These are phyloP conservation scores for Zygnema circumcarinatum DNA, from an alignment of 139 green algal genomes.

Conservation along the genomic window DNA sequence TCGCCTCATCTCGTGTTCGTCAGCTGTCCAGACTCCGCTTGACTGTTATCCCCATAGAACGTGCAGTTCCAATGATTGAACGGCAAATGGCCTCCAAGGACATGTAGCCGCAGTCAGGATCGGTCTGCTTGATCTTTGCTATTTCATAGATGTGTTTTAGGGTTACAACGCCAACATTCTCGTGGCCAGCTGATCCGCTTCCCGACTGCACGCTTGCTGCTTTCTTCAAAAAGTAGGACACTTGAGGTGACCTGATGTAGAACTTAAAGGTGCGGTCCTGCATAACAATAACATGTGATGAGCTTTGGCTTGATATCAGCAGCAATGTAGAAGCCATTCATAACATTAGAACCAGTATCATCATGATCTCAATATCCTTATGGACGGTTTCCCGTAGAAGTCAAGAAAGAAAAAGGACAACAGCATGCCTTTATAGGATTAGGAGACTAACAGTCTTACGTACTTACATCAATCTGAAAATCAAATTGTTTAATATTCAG, in stretches of 20 bases:
- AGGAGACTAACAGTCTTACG: too few species aligned
- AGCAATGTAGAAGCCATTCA: too few species aligned
- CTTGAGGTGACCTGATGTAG: constrained; percentile 80
- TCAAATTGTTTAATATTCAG: too few species aligned
- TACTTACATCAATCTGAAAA: too few species aligned
- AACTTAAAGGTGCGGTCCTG: constrained; percentile 88
- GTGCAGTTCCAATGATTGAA: constrained; percentile 79
- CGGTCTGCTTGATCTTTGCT: constrained; percentile 82
- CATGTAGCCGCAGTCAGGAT: constrained; percentile 71
- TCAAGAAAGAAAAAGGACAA: too few species aligned
- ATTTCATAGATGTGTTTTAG: constrained; percentile 96
- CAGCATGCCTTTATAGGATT: too few species aligned
- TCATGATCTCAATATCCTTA: too few species aligned
- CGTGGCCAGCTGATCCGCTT: constrained; percentile 79
- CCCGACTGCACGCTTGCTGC: constrained; percentile 77
- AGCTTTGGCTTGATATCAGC: too few species aligned
- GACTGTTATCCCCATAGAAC: constrained; percentile 90
- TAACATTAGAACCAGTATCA: too few species aligned
- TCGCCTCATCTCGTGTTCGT: too few species aligned
- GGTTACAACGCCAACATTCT: constrained; percentile 74
- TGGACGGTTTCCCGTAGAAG: too few species aligned
- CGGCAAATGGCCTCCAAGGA: constrained; percentile 77
- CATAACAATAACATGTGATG: too few species aligned
- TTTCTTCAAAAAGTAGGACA: constrained; percentile 87
- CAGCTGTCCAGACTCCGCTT: constrained; percentile 16